phyloP scores from a whole-genome alignment of 2,329 filamentous ascomycete species.

The Zymoseptoria passerinii region DNA sequence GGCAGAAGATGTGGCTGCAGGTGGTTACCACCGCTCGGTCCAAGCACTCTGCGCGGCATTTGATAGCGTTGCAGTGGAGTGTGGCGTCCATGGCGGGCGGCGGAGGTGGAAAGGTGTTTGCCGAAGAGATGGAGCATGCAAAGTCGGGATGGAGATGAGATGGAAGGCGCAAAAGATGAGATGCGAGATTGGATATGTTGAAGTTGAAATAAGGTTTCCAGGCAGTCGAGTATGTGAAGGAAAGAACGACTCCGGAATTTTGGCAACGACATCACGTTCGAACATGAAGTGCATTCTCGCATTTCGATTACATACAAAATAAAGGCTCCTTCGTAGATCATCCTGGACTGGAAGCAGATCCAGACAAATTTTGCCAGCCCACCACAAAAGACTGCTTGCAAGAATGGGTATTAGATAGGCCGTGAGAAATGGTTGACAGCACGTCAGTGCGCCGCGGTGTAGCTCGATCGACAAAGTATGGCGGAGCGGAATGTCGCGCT shows the following conservation, averaged over 20 bases:
- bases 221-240: background rate
- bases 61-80: constrained; percentile 71
- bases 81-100: constrained; percentile 57
- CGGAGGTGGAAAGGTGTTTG: background rate
- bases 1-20: constrained; percentile 87
- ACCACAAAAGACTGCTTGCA: background rate
- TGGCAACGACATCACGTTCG: background rate
- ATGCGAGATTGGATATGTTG: background rate
- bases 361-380: background rate
- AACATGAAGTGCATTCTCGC: background rate
- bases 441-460: constrained; percentile 2
- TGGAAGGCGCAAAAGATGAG: background rate
- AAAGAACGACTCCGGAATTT: background rate
- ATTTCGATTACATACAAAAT: background rate
- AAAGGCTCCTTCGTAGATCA: background rate
- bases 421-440: constrained; percentile 10
- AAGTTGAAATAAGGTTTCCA: background rate
- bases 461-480: constrained; percentile 1
- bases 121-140: background rate
- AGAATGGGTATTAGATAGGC: constrained; percentile 9
- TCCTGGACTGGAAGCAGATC: background rate
- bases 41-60: constrained; percentile 61
- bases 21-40: constrained; percentile 76
- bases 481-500: constrained; percentile 1
- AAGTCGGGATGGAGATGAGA: background rate